A percentile compares a stretch with the other conserved stretches of the same genome.
These are phyloP conservation scores for Crithidia brevicula DNA, from an alignment of 208 protist genomes.

Conservation along the genomic window DNA sequence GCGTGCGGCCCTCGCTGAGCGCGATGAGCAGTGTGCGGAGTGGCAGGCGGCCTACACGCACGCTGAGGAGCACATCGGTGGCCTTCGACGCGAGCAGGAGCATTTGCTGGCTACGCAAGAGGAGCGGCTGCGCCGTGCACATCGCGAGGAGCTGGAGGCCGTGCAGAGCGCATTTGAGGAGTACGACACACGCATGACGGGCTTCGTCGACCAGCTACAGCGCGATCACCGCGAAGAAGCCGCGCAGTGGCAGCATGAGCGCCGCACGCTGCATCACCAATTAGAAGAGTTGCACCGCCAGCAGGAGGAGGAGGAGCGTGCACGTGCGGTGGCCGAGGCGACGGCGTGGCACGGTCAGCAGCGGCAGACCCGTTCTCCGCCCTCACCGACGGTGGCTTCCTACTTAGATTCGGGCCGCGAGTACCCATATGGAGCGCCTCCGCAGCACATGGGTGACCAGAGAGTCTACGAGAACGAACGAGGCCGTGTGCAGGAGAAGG, in stretches of 20 bases:
- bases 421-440: neutral
- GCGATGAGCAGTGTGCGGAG: conserved; percentile 19
- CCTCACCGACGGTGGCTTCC: neutral
- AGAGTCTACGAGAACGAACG: neutral
- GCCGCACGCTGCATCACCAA: conserved; percentile 35
- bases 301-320: neutral
- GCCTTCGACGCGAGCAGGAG: conserved; percentile 10
- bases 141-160: conserved; percentile 42
- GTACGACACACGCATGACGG: conserved; percentile 51
- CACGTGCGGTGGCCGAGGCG: conserved; percentile 12
- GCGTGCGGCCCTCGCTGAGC: conserved; percentile 6
- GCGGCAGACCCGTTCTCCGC: neutral
- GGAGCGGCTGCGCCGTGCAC: conserved; percentile 35
- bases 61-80: conserved; percentile 11
- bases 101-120: conserved; percentile 39
- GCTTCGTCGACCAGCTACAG: conserved; percentile 43
- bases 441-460: neutral
- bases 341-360: conserved; percentile 5
- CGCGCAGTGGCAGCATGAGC: conserved; percentile 41
- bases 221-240: conserved; percentile 39
- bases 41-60: conserved; percentile 13
- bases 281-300: conserved; percentile 32
- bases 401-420: neutral
- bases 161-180: conserved; percentile 53
- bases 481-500: conserved; percentile 15